phyloP scores from a whole-genome alignment of 2,329 filamentous ascomycete species.

The Alternaria metachromatica region DNA sequence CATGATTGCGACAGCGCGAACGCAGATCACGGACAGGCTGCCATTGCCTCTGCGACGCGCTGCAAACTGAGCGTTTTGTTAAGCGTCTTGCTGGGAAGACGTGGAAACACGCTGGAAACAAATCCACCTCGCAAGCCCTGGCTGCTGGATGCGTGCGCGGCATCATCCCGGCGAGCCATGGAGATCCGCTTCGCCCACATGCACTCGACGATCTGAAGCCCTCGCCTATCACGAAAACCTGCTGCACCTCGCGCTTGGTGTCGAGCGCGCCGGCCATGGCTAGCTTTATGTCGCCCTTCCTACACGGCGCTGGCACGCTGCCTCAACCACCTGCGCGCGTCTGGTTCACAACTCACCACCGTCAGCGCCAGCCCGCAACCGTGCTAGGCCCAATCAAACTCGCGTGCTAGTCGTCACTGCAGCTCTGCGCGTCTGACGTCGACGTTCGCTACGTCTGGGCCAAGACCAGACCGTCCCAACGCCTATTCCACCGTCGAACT shows the following conservation, averaged over 20 bases:
- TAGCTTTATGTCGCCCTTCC: neutral
- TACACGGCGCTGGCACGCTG: conserved; percentile 2
- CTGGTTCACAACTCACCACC: neutral
- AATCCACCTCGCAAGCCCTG: neutral
- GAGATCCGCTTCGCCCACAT: conserved; percentile 15
- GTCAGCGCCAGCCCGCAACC: conserved; percentile 15
- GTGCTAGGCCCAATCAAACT: conserved; percentile 1
- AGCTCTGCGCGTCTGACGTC: conserved; percentile 36
- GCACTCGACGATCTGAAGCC: conserved; percentile 7
- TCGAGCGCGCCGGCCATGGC: neutral
- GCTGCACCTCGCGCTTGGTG: conserved; percentile 4
- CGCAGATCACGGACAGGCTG: neutral
- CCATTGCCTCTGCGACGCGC: neutral
- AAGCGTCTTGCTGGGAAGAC: neutral
- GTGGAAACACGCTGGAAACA: neutral
- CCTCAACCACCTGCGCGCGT: neutral
- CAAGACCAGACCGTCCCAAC: conserved; percentile 20
- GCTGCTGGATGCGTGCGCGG: conserved; percentile 12
- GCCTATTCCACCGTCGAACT: conserved; percentile 19
- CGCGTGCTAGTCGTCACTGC: conserved; percentile 9
- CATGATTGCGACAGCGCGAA: neutral
- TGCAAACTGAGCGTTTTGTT: neutral
- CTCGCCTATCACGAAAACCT: conserved; percentile 4
- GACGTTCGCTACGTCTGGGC: conserved; percentile 24
- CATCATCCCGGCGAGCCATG: conserved; percentile 16